Evolutionary conservation across 768 basidiomycete species (phyloP).

Genomic region (Pholiota conissans): DNA sequence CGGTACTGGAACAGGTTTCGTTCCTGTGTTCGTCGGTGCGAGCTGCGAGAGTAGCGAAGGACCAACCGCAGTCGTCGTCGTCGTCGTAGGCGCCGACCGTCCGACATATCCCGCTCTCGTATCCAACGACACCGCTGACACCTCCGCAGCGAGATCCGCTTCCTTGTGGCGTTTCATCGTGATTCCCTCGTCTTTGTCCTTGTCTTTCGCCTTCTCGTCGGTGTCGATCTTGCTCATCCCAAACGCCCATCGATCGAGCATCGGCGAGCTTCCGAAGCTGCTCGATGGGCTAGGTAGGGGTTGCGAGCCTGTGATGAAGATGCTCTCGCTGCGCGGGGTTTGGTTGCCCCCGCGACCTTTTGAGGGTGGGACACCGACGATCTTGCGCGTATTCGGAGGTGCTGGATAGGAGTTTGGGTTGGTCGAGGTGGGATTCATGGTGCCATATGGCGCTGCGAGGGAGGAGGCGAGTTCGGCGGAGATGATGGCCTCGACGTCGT

Average conservation of each 20-base stretch:
- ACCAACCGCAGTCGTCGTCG: constrained; percentile 32
- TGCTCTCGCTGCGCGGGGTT: constrained; percentile 79
- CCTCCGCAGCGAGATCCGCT: constrained; percentile 36
- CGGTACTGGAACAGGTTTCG: constrained; percentile 27
- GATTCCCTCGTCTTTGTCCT: constrained; percentile 7
- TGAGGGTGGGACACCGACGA: constrained; percentile 91
- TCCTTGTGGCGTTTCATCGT: constrained; percentile 10
- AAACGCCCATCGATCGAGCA: constrained; percentile 85
- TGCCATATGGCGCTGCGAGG: constrained; percentile 19
- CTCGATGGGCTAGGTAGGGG: constrained; percentile 87
- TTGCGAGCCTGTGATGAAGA: constrained; percentile 89
- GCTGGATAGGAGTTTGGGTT: background rate
- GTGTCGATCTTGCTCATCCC: constrained; percentile 89
- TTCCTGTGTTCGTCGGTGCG: constrained; percentile 37
- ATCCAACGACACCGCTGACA: constrained; percentile 39
- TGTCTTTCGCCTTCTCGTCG: constrained; percentile 23
- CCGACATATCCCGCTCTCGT: constrained; percentile 30
- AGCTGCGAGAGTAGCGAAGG: constrained; percentile 78
- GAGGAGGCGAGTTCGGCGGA: constrained; percentile 68
- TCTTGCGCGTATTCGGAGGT: constrained; percentile 51
- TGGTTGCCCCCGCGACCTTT: constrained; percentile 96
- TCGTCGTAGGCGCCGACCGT: constrained; percentile 15
- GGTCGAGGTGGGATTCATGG: constrained; percentile 1
- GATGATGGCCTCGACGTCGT: constrained; percentile 94
- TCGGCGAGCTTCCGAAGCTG: constrained; percentile 65